Evolutionary conservation across 169 alveolate genomes (phyloP).

Genomic region (Plasmodium falciparum): DNA sequence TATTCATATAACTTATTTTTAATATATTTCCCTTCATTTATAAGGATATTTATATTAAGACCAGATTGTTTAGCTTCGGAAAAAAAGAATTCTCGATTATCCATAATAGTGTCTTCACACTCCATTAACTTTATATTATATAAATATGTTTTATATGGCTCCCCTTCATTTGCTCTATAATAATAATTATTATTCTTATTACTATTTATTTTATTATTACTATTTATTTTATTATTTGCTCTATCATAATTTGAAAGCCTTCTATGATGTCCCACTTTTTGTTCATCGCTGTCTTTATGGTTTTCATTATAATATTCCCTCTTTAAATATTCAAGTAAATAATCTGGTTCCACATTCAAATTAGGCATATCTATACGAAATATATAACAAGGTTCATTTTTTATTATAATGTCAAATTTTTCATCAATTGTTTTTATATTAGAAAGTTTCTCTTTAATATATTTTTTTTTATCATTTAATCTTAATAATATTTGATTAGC

Average conservation of each 20-base stretch:
- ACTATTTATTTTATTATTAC: not conserved
- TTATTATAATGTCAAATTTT: slow-evolving; percentile 38
- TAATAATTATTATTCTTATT: not conserved
- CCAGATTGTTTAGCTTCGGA: slow-evolving; percentile 19
- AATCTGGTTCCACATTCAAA: slow-evolving; percentile 11
- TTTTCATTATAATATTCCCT: not conserved
- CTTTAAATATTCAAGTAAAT: slow-evolving; percentile 18
- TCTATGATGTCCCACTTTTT: not conserved
- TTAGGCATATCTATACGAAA: slow-evolving; percentile 41
- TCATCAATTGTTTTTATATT: slow-evolving; percentile 46
- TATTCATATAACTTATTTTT: slow-evolving; percentile 29
- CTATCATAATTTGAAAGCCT: not conserved
- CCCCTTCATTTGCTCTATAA: not conserved
- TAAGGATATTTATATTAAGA: slow-evolving; percentile 23
- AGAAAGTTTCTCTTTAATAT: slow-evolving; percentile 16
- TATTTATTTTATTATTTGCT: not conserved
- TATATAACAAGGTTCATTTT: slow-evolving; percentile 4
- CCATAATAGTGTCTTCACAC: slow-evolving; percentile 46
- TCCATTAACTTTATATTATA: slow-evolving; percentile 61
- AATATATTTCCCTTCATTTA: slow-evolving; percentile 53
- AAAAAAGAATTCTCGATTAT: slow-evolving; percentile 27
- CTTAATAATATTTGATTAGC: slow-evolving; percentile 69
- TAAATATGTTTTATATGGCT: slow-evolving; percentile 26
- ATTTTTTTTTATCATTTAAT: slow-evolving; percentile 53
- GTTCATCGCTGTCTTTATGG: not conserved